Conservation (phyloP, 306 rosid genomes). For the Acacia melanoxylon region DNA sequence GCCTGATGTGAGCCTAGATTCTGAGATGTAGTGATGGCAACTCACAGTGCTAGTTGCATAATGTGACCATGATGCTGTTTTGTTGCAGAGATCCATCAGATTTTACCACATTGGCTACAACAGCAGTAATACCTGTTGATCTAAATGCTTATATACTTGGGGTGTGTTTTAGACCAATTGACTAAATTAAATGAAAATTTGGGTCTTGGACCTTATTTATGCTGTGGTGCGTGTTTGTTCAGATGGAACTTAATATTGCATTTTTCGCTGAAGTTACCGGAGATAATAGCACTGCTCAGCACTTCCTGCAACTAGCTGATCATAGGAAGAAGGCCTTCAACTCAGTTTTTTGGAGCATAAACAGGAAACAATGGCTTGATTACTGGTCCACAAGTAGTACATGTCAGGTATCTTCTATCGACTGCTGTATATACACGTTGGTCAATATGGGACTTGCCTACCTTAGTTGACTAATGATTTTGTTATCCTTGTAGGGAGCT, state of each 20-base stretch:
- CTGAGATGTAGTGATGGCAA: background rate
- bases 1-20: background rate
- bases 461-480: too few species aligned
- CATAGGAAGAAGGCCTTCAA: constrained; percentile 62
- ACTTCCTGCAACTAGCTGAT: constrained; percentile 53
- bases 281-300: constrained; percentile 45
- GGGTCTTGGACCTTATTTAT: constrained; percentile 24
- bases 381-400: constrained; percentile 57
- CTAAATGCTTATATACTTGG: constrained; percentile 74
- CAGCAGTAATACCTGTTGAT: constrained; percentile 83
- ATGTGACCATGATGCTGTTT: constrained; percentile 15
- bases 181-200: constrained; percentile 24
- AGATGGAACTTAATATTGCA: constrained; percentile 88
- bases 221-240: constrained; percentile 32
- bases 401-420: constrained; percentile 40
- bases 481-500: constrained; percentile 40
- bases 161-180: constrained; percentile 44
- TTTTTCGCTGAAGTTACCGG: constrained; percentile 67
- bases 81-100: constrained; percentile 65
- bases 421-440: constrained; percentile 3
- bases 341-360: constrained; percentile 70
- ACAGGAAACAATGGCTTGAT: constrained; percentile 86
- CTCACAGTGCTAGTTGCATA: background rate
- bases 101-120: constrained; percentile 83
- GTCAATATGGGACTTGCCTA: background rate